These are phyloP conservation scores for Eleusine coracana DNA, from an alignment of 176 grass and related monocot genomes.

Conservation along the genomic window DNA sequence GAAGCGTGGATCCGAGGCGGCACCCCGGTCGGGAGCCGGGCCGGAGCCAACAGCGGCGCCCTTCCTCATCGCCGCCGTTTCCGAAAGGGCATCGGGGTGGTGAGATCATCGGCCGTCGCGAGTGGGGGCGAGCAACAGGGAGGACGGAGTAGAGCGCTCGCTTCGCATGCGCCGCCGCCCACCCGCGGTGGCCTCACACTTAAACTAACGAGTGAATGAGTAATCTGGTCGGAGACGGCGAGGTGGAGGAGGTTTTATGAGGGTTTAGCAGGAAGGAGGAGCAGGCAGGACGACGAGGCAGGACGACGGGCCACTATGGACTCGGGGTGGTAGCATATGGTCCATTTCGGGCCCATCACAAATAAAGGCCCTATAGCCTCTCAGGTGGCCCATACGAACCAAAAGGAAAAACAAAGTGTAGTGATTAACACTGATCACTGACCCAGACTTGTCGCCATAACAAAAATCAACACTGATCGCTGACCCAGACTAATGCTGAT, in stretches of 20 bases:
- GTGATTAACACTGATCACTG: too few species aligned
- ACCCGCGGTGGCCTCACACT: slow-evolving; percentile 27
- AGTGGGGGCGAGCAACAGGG: neutral
- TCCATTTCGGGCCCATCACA: too few species aligned
- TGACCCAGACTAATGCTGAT: neutral
- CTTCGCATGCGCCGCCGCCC: neutral
- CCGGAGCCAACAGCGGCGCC: slow-evolving; percentile 2
- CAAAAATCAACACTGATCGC: neutral
- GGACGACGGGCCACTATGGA: neutral
- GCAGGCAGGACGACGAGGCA: too few species aligned
- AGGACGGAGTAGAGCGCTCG: neutral
- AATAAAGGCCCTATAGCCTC: too few species aligned
- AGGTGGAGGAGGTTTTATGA: neutral
- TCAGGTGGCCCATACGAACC: too few species aligned
- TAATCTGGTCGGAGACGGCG: slow-evolving; percentile 6
- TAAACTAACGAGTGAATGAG: slow-evolving; percentile 33
- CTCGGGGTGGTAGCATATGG: neutral
- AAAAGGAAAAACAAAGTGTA: too few species aligned
- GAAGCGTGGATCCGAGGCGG: slow-evolving; percentile 2
- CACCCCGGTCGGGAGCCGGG: neutral
- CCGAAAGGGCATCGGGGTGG: neutral
- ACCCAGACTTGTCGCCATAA: too few species aligned
- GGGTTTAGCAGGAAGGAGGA: neutral
- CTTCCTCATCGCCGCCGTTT: slow-evolving; percentile 35
- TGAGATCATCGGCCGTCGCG: slow-evolving; percentile 30